Conservation (phyloP, 2,329 filamentous ascomycete genomes). For the Trichoderma sp. region DNA sequence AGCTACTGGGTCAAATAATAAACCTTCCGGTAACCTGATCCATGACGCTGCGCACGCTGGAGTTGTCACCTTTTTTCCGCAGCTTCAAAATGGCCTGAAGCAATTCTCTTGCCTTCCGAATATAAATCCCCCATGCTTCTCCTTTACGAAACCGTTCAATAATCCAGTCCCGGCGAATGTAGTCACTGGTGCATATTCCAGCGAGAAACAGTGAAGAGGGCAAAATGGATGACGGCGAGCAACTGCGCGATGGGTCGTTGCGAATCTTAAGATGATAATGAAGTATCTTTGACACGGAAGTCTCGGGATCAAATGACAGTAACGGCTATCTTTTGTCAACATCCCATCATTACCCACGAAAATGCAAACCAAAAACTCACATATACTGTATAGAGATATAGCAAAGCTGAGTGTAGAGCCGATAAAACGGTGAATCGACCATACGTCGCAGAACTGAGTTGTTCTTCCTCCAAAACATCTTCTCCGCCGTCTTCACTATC, state of each 20-base stretch:
- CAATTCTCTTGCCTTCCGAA: not conserved
- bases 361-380: not conserved
- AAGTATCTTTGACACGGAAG: not conserved
- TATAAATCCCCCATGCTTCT: not conserved
- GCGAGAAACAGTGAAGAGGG: not conserved
- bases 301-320: not conserved
- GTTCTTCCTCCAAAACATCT: not conserved
- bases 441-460: not conserved
- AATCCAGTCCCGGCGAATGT: not conserved
- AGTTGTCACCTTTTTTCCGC: not conserved
- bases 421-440: not conserved
- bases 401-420: not conserved
- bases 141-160: not conserved
- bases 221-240: not conserved
- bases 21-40: not conserved
- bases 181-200: not conserved
- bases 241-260: not conserved
- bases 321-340: not conserved
- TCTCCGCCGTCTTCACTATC: not conserved
- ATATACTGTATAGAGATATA: not conserved
- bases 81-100: not conserved
- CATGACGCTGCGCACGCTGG: not conserved
- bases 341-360: not conserved
- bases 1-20: not conserved
- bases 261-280: not conserved